phyloP scores from a whole-genome alignment of 2,329 filamentous ascomycete species.

The Samsoniella hepiali region DNA sequence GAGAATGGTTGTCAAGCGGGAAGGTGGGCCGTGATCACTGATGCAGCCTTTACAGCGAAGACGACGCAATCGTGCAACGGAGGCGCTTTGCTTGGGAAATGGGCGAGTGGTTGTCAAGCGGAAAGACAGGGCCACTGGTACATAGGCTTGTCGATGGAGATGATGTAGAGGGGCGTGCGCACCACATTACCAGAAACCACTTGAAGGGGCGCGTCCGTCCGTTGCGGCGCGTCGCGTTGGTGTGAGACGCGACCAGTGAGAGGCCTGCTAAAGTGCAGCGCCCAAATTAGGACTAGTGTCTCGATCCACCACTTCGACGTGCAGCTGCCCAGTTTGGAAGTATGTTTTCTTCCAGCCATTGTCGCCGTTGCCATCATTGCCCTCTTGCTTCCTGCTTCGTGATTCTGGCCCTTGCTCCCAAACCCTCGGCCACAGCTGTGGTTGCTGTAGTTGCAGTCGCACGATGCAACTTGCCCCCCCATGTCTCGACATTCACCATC shows the following conservation, averaged over 20 bases:
- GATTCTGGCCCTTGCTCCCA: background rate
- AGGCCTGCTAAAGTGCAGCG: background rate
- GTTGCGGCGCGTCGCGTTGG: conserved; percentile 16
- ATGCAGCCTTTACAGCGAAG: background rate
- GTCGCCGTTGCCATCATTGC: background rate
- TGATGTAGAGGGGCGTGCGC: conserved; percentile 3
- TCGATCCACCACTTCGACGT: background rate
- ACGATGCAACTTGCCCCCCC: background rate
- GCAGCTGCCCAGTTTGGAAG: conserved; percentile 6
- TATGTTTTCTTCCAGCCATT: background rate
- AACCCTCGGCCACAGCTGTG: background rate
- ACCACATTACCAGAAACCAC: conserved; percentile 3
- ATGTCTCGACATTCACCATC: background rate
- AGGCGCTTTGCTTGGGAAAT: no score
- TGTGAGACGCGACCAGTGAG: conserved; percentile 2
- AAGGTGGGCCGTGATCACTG: conserved; percentile 3
- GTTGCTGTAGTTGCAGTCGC: conserved; percentile 6
- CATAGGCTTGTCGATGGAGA: background rate
- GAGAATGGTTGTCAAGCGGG: no score
- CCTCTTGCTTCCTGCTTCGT: conserved; percentile 10
- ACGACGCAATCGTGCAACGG: conserved; percentile 6
- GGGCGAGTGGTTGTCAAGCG: no score
- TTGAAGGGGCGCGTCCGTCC: conserved; percentile 7
- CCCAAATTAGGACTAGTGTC: conserved; percentile 5
- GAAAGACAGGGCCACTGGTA: background rate